A percentile compares a stretch with the other conserved stretches of the same genome.
phyloP scores from a whole-genome alignment of 176 grass and related monocot species.

The Zoysia pacifica region DNA sequence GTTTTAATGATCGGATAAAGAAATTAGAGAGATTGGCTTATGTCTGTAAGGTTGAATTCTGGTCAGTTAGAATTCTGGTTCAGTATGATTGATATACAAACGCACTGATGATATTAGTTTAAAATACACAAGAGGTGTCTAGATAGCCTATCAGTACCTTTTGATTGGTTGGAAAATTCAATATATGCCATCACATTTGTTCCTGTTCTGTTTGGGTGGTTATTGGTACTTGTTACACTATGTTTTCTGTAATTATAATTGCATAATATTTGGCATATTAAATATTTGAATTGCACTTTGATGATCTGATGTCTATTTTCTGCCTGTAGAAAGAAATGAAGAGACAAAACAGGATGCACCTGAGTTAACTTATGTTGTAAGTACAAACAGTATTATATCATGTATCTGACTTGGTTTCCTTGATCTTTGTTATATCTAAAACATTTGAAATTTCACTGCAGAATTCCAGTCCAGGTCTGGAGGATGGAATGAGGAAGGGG shows the following conservation, averaged over 20 bases:
- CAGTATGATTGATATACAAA: background rate
- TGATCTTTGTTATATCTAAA: conserved; percentile 1
- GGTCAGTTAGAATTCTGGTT: too few relatives aligned
- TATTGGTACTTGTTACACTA: background rate
- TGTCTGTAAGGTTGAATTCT: too few relatives aligned
- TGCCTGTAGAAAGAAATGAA: conserved; percentile 38
- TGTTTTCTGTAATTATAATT: background rate
- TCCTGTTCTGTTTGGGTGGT: background rate
- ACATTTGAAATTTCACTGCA: conserved; percentile 27
- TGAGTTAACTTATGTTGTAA: conserved; percentile 37
- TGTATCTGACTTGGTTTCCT: background rate
- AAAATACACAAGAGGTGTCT: too few relatives aligned
- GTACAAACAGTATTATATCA: conserved; percentile 14
- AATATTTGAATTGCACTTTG: background rate
- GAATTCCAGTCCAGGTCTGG: conserved; percentile 26
- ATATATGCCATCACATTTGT: background rate
- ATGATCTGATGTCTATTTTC: background rate
- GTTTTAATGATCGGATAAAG: background rate
- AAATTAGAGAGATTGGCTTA: too few relatives aligned
- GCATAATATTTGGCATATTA: background rate
- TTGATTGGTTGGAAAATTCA: background rate
- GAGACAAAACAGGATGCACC: conserved; percentile 37
- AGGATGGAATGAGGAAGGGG: conserved; percentile 20
- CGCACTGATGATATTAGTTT: background rate
- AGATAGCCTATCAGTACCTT: background rate